Evolutionary conservation across 2,329 filamentous ascomycete genomes (phyloP), one percentile per base, ranked within the genome.

Genomic region (Claviceps digitariae): DNA sequence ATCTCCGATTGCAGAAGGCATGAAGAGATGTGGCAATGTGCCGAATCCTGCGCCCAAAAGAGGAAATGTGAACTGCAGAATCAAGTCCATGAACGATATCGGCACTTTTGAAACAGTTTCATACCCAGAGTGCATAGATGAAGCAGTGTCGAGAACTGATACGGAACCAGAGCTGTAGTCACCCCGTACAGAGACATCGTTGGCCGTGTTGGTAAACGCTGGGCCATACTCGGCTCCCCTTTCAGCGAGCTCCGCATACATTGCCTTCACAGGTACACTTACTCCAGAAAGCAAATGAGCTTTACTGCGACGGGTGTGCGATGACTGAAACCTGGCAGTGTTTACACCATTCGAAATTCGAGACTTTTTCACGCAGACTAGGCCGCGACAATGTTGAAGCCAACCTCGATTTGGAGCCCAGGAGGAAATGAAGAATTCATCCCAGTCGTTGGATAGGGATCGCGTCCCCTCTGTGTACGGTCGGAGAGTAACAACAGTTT

Each of bases 321-420:
- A 25, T 12, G 38, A 10, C n/a, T 50, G 48, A 40, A 50, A 50
- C 1, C 48, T 44, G 9, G 48, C 13, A 21, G n/a, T 12, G 20
- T 21, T 50, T 5, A 66, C 60, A 1, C 62, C 55, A 45, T 66
- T 66, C 17, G 47, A 7, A 1, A 5, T n/a, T 7, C 41, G 51
- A 20, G 21, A 6, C 31, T 51, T 54, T 15, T 29, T 50, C 2
- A 74, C 67, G 5, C 69, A 64, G 12, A 81, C 67, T 2, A 77
- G 66, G 21, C 77, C 77, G 50, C 72, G 69, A 61, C 78, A 82
- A 59, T 83, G 75, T 59, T 82, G 76, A 1, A 74, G 72, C 79
- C 79, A 83, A 9, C 75, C 74, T 40, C 74, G 69, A 13, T 65
- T 69, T 13, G 70, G 67, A 0, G 72, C 71, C 72, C 73, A 80